Conservation (phyloP, 176 grass and related monocot species). For the Rhynchospora breviuscula region DNA sequence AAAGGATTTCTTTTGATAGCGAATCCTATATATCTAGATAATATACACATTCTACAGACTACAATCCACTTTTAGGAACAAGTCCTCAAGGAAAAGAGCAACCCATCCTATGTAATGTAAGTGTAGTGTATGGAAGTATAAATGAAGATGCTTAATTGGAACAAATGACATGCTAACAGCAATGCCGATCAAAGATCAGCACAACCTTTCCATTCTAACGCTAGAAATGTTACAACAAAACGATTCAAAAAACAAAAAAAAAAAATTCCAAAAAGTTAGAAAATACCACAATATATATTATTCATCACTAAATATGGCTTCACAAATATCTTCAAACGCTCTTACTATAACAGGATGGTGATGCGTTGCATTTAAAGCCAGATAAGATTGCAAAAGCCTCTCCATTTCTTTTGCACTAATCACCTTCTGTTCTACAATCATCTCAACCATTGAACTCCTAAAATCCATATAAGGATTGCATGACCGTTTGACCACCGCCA, state of each 20-base stretch:
- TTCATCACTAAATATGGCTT: constrained; percentile 54
- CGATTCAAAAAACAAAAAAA: neutral
- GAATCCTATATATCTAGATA: neutral
- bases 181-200: constrained; percentile 8
- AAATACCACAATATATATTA: constrained; percentile 11
- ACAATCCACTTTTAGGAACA: neutral
- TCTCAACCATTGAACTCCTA: constrained; percentile 93
- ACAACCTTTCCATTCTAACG: neutral
- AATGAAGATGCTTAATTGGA: neutral
- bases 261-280: constrained; percentile 4
- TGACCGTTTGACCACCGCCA: constrained; percentile 73
- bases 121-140: neutral
- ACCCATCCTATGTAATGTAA: neutral
- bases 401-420: constrained; percentile 52
- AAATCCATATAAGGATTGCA: constrained; percentile 81
- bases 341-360: constrained; percentile 74
- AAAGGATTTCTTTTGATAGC: neutral
- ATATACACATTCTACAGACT: neutral
- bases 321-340: constrained; percentile 80
- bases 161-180: neutral
- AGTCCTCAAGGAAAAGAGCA: neutral
- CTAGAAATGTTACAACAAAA: constrained; percentile 20
- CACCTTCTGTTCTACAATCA: constrained; percentile 62
- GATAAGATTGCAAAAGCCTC: constrained; percentile 64
- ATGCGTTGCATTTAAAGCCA: constrained; percentile 57